Percentiles rank a stretch among this genome's conserved stretches.
These are phyloP conservation scores for Beta vulgaris DNA, from an alignment of 148 eudicot species.

Conservation along the genomic window DNA sequence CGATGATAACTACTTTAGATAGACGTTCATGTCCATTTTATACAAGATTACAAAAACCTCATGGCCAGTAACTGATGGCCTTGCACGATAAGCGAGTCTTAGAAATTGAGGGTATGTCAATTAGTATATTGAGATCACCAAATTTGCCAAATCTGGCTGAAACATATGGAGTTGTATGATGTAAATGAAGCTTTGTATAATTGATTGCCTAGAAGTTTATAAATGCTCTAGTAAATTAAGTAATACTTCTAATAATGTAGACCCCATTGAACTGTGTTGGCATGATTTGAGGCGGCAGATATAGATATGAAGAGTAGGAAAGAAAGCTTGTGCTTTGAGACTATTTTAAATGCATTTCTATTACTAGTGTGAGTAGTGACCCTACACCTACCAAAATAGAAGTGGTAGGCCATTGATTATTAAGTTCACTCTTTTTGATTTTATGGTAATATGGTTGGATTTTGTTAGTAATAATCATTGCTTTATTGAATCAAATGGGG, in stretches of 20 bases:
- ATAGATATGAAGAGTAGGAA: too few species aligned
- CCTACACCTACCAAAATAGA: neutral
- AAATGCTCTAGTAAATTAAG: neutral
- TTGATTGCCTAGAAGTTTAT: neutral
- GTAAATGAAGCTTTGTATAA: neutral
- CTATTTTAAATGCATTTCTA: too few species aligned
- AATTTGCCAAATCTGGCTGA: neutral
- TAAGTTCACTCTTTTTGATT: neutral
- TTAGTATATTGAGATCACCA: neutral
- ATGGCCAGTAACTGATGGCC: neutral
- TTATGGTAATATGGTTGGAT: neutral
- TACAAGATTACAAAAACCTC: neutral
- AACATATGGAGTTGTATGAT: neutral
- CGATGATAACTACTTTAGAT: too few species aligned
- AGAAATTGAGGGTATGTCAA: neutral
- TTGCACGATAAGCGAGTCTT: neutral
- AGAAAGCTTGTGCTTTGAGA: too few species aligned
- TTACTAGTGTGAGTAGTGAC: too few species aligned
- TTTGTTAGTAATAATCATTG: conserved; percentile 10
- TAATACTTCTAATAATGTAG: neutral
- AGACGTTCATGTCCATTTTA: neutral
- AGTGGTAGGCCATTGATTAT: neutral
- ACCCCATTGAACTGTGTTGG: neutral
- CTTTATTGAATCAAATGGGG: neutral
- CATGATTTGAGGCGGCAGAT: neutral